Evolutionary conservation across 345 rosid genomes (phyloP), one percentile per base, ranked within the genome.

Genomic region (Eucalyptus urophylla): DNA sequence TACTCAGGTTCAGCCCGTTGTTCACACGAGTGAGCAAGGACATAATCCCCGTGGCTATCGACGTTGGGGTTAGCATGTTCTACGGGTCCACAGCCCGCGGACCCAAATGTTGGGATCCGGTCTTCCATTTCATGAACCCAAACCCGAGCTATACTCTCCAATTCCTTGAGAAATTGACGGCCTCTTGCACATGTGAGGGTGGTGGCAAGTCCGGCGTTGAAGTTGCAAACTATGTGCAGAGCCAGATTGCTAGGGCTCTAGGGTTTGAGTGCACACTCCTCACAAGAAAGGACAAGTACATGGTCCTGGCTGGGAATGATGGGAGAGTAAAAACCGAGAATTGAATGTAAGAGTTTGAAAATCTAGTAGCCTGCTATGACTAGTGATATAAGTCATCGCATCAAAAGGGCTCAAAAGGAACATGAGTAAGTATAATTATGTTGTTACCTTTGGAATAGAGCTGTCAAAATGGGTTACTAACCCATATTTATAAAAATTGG

Each of bases 1-100:
- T 93, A 47, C 86, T 93, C 86, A 87, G 93, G 69, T 93, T 93
- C 69, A 93, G 93, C 89, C 91, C 94, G 7, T 87, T 92, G 51
- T 93, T 93, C n/a, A 76, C 91, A 2, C 93, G 89, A 88, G 56
- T 92, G 90, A 90, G 92, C 14, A 93, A 91, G 72, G 89, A 88
- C 40, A 90, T 93, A 3, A 76, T 90, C 17, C 91, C 92, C 2
- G 53, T 90, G 33, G 92, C 93, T 14, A 88, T 90, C 25, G 54
- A 89, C 88, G 60, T 54, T 6, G 51, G 72, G 6, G 88, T 81
- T 53, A 91, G 54, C 80, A 91, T 91, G 92, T 91, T 93, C 83
- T 88, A 91, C 53, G 91, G 90, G 49, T 90, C 92, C 22, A 91
- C 93, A 8, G 94, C 91, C 6, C 37, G 92, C 37, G 94, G 93